These are phyloP conservation scores for Neurospora sp. DNA, from an alignment of 495 filamentous ascomycete genomes.

Conservation along the genomic window DNA sequence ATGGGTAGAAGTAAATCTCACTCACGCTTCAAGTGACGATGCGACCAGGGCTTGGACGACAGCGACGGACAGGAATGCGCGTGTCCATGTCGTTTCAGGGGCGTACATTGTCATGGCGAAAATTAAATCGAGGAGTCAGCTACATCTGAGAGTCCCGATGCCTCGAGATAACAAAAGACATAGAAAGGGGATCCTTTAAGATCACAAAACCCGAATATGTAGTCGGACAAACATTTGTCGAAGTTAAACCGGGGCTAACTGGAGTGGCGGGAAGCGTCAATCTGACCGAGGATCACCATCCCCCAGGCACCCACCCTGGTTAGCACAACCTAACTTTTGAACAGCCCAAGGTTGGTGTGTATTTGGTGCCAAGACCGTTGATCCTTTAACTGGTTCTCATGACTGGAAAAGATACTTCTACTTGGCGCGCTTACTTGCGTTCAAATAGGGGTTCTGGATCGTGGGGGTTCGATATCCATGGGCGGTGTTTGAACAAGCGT, in stretches of 20 bases:
- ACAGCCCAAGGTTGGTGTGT: background rate
- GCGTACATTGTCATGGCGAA: background rate
- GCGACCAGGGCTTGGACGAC: background rate
- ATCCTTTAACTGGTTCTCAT: background rate
- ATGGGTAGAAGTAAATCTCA: background rate
- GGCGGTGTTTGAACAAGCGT: background rate
- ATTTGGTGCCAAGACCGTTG: background rate
- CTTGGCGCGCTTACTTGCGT: background rate
- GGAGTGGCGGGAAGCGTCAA: too few relatives aligned
- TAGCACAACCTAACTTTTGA: background rate
- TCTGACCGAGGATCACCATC: background rate
- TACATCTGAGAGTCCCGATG: background rate
- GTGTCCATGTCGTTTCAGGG: background rate
- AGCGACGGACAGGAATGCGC: background rate
- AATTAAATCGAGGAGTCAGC: background rate
- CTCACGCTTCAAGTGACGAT: background rate
- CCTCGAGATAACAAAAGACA: background rate
- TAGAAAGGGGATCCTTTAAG: background rate
- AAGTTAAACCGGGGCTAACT: background rate
- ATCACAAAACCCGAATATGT: background rate
- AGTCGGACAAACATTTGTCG: background rate
- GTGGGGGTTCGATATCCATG: background rate
- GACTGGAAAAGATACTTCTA: background rate
- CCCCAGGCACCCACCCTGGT: background rate
- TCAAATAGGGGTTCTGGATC: background rate